Evolutionary conservation across 2,329 filamentous ascomycete species (phyloP).

Genomic region (Tolypocladium ophioglossoides): DNA sequence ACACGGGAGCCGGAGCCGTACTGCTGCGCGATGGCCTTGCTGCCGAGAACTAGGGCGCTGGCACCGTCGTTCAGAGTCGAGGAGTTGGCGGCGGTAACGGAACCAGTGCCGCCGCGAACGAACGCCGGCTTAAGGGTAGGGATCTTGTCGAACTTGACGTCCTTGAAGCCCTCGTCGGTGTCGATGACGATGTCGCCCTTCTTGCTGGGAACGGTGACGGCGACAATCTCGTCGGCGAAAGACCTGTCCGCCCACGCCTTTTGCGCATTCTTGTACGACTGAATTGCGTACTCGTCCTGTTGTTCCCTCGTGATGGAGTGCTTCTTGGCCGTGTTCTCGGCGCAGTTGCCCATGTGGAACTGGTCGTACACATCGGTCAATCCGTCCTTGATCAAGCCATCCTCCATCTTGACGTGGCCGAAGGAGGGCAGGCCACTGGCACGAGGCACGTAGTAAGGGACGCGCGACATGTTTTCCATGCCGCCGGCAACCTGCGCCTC

Average conservation of each 20-base stretch:
- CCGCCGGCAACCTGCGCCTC: slow-evolving; percentile 88
- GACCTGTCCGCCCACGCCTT: slow-evolving; percentile 73
- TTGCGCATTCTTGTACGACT: slow-evolving; percentile 82
- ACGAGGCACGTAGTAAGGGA: slow-evolving; percentile 82
- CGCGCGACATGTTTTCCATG: slow-evolving; percentile 96
- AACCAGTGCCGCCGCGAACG: slow-evolving; percentile 72
- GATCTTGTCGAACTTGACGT: slow-evolving; percentile 80
- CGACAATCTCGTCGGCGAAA: slow-evolving; percentile 83
- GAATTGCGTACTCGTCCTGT: slow-evolving; percentile 85
- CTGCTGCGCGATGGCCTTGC: slow-evolving; percentile 66
- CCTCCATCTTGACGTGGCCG: slow-evolving; percentile 77
- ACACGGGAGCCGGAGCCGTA: slow-evolving; percentile 71
- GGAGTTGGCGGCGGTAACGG: slow-evolving; percentile 88
- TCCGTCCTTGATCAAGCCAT: slow-evolving; percentile 89
- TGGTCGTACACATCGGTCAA: slow-evolving; percentile 94
- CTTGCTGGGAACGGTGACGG: slow-evolving; percentile 72
- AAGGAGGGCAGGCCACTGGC: slow-evolving; percentile 77
- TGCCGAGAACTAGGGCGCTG: slow-evolving; percentile 77
- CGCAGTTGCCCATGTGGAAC: slow-evolving; percentile 96
- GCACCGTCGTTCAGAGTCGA: slow-evolving; percentile 94
- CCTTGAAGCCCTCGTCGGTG: slow-evolving; percentile 81
- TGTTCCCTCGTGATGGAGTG: slow-evolving; percentile 68
- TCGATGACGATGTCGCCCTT: slow-evolving; percentile 75
- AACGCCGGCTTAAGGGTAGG: slow-evolving; percentile 85
- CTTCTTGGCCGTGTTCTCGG: slow-evolving; percentile 89